phyloP scores from a whole-genome alignment of 2,329 filamentous ascomycete genomes.

The Ilyonectria mors-panacis region DNA sequence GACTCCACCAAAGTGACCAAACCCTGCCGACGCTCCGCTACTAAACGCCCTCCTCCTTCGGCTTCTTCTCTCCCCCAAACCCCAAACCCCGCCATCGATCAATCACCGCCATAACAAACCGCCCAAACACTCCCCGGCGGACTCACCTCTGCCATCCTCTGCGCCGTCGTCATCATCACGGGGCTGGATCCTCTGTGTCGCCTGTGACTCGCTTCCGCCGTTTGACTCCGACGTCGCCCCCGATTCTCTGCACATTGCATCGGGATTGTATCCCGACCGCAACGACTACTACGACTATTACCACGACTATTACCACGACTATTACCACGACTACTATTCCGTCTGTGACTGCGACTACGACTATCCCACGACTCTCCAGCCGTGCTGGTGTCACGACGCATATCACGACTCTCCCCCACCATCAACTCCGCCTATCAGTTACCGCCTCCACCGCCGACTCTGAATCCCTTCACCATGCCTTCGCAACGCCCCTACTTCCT shows the following conservation, averaged over 20 bases:
- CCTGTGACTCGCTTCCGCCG: not conserved
- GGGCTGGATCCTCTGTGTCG: conserved; percentile 29
- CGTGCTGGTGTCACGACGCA: conserved; percentile 7
- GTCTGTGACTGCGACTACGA: conserved; percentile 3
- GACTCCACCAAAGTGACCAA: conserved; percentile 27
- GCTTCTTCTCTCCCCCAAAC: conserved; percentile 20
- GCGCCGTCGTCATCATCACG: conserved; percentile 2
- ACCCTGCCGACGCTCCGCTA: conserved; percentile 11
- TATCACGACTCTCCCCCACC: not conserved
- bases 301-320: not conserved
- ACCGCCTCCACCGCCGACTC: not conserved
- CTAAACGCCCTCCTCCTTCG: conserved; percentile 23
- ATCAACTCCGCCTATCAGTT: not conserved
- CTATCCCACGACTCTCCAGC: conserved; percentile 6
- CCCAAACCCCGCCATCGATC: conserved; percentile 19
- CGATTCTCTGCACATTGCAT: conserved; percentile 6
- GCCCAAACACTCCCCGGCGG: not conserved
- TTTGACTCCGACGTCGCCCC: not conserved
- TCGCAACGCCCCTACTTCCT: conserved; percentile 71
- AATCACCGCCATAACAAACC: not conserved
- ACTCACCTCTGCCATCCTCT: not conserved
- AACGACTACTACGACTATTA: not conserved
- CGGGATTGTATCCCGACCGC: not conserved
- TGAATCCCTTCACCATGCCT: conserved; percentile 56
- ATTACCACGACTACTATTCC: not conserved